A percentile compares a stretch with the other conserved stretches of the same genome.
phyloP scores from a whole-genome alignment of 1,284 basidiomycete species.

The Fomitopsis pinicola region DNA sequence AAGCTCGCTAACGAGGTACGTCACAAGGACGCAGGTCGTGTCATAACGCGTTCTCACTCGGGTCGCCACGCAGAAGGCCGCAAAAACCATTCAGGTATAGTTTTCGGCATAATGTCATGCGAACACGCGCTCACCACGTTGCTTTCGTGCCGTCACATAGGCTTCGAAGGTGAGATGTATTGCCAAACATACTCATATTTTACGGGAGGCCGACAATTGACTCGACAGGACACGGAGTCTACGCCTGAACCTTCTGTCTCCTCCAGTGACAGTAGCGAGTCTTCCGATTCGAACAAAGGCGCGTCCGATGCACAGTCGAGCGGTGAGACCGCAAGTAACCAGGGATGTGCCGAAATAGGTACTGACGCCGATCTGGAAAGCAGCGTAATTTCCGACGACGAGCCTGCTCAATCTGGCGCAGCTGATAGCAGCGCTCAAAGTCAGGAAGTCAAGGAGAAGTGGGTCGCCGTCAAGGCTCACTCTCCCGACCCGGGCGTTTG shows the following conservation, averaged over 20 bases:
- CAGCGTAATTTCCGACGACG: constrained; percentile 68
- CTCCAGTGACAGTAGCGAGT: background rate
- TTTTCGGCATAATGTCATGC: background rate
- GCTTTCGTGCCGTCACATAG: background rate
- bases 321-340: constrained; percentile 39
- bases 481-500: constrained; percentile 9
- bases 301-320: background rate
- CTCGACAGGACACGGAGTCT: background rate
- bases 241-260: background rate
- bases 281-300: background rate
- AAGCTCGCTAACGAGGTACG: constrained; percentile 49
- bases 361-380: constrained; percentile 70
- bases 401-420: constrained; percentile 14
- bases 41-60: background rate
- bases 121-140: background rate
- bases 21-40: constrained; percentile 25
- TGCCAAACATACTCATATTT: background rate
- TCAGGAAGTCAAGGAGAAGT: constrained; percentile 53
- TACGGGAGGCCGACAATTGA: background rate
- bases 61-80: background rate
- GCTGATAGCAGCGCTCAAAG: constrained; percentile 23
- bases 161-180: background rate
- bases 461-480: constrained; percentile 60
- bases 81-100: constrained; percentile 14
- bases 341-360: constrained; percentile 48